Evolutionary conservation across 805 yeast species (phyloP).

Genomic region (Hanseniaspora clermontiae): DNA sequence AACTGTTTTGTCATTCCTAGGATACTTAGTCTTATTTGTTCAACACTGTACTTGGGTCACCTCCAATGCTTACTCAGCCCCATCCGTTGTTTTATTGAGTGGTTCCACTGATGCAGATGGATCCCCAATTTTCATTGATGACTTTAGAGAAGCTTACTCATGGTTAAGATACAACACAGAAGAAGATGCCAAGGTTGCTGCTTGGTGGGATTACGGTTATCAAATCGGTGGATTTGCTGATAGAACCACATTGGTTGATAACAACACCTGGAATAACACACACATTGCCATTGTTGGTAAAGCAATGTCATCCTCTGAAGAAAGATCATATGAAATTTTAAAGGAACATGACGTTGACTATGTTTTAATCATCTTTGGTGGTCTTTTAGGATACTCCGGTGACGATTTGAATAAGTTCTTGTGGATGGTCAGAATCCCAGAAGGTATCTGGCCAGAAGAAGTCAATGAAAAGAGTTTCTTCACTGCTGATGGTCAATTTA

Average conservation of each 20-base stretch:
- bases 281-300: slow-evolving; percentile 98
- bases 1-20: slow-evolving; percentile 55
- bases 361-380: slow-evolving; percentile 86
- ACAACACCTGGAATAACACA: slow-evolving; percentile 98
- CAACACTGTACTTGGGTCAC: slow-evolving; percentile 97
- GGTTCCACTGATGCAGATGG: slow-evolving; percentile 61
- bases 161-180: slow-evolving; percentile 97
- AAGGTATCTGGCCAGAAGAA: slow-evolving; percentile 99
- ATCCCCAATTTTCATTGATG: slow-evolving; percentile 72
- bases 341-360: slow-evolving; percentile 90
- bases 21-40: slow-evolving; percentile 70
- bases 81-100: slow-evolving; percentile 89
- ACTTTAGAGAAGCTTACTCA: slow-evolving; percentile 95
- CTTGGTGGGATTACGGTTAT: slow-evolving; percentile 99
- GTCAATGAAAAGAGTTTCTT: slow-evolving; percentile 74
- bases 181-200: slow-evolving; percentile 89
- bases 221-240: slow-evolving; percentile 99
- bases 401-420: slow-evolving; percentile 92
- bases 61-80: slow-evolving; percentile 88
- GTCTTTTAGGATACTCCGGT: slow-evolving; percentile 83
- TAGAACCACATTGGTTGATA: slow-evolving; percentile 93
- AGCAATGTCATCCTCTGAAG: slow-evolving; percentile 88
- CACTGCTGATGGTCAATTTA: slow-evolving; percentile 76
- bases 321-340: slow-evolving; percentile 75
- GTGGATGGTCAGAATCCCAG: slow-evolving; percentile 99